Conservation (phyloP, 768 basidiomycete genomes). For the Lactarius sp. region DNA sequence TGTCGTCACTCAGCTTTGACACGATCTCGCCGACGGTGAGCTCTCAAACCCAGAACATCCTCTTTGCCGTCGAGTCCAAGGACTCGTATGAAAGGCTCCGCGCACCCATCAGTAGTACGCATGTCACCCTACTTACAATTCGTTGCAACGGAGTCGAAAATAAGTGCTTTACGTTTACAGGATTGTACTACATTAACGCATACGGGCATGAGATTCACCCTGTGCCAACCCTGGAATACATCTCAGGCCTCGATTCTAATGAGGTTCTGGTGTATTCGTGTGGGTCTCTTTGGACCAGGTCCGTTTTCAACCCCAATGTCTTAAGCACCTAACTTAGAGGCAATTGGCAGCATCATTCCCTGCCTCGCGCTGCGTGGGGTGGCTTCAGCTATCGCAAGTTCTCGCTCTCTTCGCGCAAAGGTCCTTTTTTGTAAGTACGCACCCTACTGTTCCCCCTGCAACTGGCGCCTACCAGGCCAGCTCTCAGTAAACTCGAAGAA, state of each 20-base stretch:
- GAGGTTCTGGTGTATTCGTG: slow-evolving; percentile 86
- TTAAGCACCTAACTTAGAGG: neutral
- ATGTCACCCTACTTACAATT: too few relatives aligned
- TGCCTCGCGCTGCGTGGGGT: slow-evolving; percentile 84
- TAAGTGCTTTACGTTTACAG: slow-evolving; percentile 34
- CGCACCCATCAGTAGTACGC: slow-evolving; percentile 58
- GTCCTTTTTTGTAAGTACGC: slow-evolving; percentile 68
- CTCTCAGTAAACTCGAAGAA: slow-evolving; percentile 76
- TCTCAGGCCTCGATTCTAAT: slow-evolving; percentile 53
- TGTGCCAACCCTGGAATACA: slow-evolving; percentile 74
- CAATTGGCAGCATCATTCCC: slow-evolving; percentile 66
- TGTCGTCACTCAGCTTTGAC: slow-evolving; percentile 25
- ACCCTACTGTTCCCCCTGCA: slow-evolving; percentile 7
- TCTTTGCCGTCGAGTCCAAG: slow-evolving; percentile 57
- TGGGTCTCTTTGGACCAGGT: slow-evolving; percentile 94
- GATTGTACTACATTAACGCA: slow-evolving; percentile 83
- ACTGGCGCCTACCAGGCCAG: neutral
- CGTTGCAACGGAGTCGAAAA: neutral
- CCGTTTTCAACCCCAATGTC: neutral
- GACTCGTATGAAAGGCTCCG: slow-evolving; percentile 50
- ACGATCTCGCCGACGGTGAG: slow-evolving; percentile 41
- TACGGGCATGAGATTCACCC: slow-evolving; percentile 93
- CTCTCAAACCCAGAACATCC: slow-evolving; percentile 52
- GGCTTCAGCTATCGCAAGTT: slow-evolving; percentile 70
- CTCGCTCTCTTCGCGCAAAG: slow-evolving; percentile 67